Percentiles rank a stretch among this genome's conserved stretches.
Conservation (phyloP, 139 green algal genomes). For the Picochlorum sp. region DNA sequence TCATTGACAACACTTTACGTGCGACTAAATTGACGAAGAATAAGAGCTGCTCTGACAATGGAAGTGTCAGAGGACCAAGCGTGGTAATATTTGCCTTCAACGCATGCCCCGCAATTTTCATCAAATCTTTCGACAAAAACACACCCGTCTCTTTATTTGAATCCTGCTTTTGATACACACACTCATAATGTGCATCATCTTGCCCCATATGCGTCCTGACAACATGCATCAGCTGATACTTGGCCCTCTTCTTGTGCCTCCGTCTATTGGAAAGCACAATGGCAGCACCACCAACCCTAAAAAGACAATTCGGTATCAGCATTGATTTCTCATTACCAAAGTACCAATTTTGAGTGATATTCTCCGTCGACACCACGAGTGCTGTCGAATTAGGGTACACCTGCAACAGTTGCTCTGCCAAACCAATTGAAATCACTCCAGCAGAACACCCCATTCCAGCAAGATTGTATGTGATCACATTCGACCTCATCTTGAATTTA, state of each 20-base stretch:
- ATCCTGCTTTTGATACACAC: conserved; percentile 76
- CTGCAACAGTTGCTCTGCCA: conserved; percentile 84
- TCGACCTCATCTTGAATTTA: conserved; percentile 85
- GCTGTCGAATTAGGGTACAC: conserved; percentile 60
- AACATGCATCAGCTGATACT: conserved; percentile 80
- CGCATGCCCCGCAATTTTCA: conserved; percentile 74
- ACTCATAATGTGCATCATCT: conserved; percentile 80
- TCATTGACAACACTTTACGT: conserved; percentile 63
- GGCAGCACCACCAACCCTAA: conserved; percentile 87
- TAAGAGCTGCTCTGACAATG: conserved; percentile 84
- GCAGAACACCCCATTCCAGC: conserved; percentile 89
- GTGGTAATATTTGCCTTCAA: conserved; percentile 96
- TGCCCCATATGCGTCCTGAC: conserved; percentile 88
- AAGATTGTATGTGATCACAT: conserved; percentile 93
- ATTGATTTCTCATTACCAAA: conserved; percentile 84
- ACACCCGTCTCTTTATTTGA: conserved; percentile 51
- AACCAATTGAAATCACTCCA: conserved; percentile 78
- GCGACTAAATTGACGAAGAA: conserved; percentile 86
- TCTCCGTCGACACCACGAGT: conserved; percentile 91
- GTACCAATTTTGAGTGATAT: conserved; percentile 98
- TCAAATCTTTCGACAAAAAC: conserved; percentile 82
- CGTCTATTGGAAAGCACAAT: conserved; percentile 84
- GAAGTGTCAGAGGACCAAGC: conserved; percentile 88
- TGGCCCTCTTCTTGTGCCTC: conserved; percentile 55
- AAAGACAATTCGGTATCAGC: conserved; percentile 96